Evolutionary conservation across 768 basidiomycete species (phyloP), one percentile per base, ranked within the genome.

Genomic region (Rhizopogon salebrosus): DNA sequence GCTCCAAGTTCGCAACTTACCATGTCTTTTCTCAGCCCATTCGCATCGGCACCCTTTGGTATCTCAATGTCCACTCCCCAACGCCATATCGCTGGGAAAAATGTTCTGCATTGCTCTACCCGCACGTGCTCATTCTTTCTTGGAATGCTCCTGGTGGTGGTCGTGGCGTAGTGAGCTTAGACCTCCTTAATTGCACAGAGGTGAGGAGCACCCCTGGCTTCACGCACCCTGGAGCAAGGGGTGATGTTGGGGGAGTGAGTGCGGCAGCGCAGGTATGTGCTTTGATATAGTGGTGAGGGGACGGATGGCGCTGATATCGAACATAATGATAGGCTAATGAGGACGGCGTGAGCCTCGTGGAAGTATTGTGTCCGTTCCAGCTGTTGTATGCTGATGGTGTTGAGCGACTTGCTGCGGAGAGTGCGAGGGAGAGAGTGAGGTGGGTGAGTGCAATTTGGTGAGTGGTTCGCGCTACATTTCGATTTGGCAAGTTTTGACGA

Each of bases 371-470:
- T 52, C 93, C 93, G 0, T 95, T 97, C 70, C 92, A 95, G 64
- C 79, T 97, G 74, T 64, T 93, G 34, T 97, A 97, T 64, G 78
- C 80, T 10, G 94, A 97, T 65, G 93, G 94, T 1, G 84, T 93
- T 1, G 94, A 97, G 65, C 71, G 94, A 7, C 65, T 97, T 23
- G 93, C 86, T 5, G 86, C 90, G n/a, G 93, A 95, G 64, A 93
- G 89, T 57, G 78, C 92, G 6, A 68, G 88, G 53, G 89, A 94
- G 65, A 76, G 93, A 59, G 86, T 92, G 48, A 83, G 87, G 67
- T 97, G 94, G 94, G 92, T 95, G 11, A 89, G 89, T 61, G 81
- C 91, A 4, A 80, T 97, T 51, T 93, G 90, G 94, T 92, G 62
- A 43, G 83, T 73, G 1, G 24, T 56, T 59, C 38, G n/a, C 35